Base-by-base conservation (phyloP, 768 basidiomycete species). In the Rhodosporidiobolus odoratus region DNA sequence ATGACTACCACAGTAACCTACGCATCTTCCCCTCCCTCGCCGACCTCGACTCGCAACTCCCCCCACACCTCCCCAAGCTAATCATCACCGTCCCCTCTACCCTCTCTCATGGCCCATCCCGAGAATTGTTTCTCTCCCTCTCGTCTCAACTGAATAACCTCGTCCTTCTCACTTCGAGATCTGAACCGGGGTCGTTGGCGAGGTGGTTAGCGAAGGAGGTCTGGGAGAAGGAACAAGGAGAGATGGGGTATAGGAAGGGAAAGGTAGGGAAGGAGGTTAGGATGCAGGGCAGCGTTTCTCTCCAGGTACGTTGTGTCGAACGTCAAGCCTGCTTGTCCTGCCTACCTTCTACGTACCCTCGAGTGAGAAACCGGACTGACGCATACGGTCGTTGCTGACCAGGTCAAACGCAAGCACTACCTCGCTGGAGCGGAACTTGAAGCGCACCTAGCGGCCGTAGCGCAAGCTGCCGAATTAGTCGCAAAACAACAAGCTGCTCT, bases 21-120 rank as follows among this genome's bases (percentile, higher is more conserved):
- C 90, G 93, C 77, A 91, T 95, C 79, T 97, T 93, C 81, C 83
- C 88, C 7, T 90, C 86, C 70, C 88, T 91, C 15, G 88, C 88
- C 75, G 85, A 89, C 13, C 83, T 98, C 61, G 81, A 89, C 56
- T 86, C 90, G 69, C 87, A 86, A 16, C 90, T 93, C 76, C 90
- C 91, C 0, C 89, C 90, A 4, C 88, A 89, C 73, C 86, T 90
- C 66, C 92, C 96, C 0, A 98, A 98, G 78, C 84, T 97, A 61
- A 91, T 99, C 70, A 84, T 99, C 23, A 92, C 93, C 0, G 89
- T 95, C 35, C 96, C 96, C 3, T 88, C 91, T 1, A 91, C 91
- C 6, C 83, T 99, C 58, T 94, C 92, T 0, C 90, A 97, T 76
- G 95, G 95, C 3, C 88, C 91, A 15, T 94, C 93, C 1, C 86